A percentile compares a stretch with the other conserved stretches of the same genome.
Evolutionary conservation across 768 basidiomycete genomes (phyloP).

Genomic region (Leccinum olivaceopallidum): DNA sequence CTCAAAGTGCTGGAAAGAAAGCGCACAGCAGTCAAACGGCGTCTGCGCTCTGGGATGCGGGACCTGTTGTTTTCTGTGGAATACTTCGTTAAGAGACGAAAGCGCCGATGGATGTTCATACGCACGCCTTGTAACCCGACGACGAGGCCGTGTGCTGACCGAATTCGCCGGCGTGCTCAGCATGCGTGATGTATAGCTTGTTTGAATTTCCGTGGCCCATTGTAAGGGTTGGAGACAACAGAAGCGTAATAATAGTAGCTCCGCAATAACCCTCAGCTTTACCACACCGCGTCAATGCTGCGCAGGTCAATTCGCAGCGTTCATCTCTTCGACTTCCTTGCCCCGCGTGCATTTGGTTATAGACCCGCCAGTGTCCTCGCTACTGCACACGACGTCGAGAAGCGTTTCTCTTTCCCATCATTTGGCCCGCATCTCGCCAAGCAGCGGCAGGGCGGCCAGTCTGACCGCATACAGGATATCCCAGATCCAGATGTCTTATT

Average conservation of each 20-base stretch:
- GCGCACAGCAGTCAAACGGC: conserved; percentile 89
- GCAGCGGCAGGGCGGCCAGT: conserved; percentile 9
- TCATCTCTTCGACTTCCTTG: conserved; percentile 45
- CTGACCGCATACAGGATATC: conserved; percentile 12
- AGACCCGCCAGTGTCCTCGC: conserved; percentile 23
- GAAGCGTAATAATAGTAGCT: conserved; percentile 3
- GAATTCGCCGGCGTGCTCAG: conserved; percentile 78
- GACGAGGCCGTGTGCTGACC: conserved; percentile 85
- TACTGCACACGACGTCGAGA: conserved; percentile 6
- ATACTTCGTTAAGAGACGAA: conserved; percentile 4
- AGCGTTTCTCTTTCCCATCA: not conserved
- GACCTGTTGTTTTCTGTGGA: conserved; percentile 62
- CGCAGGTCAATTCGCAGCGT: conserved; percentile 24
- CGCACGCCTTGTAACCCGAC: conserved; percentile 68
- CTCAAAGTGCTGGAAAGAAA: conserved; percentile 86
- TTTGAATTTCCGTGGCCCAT: conserved; percentile 88
- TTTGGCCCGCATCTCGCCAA: conserved; percentile 3
- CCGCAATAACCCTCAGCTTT: not conserved
- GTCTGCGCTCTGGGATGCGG: conserved; percentile 64
- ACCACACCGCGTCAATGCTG: conserved; percentile 24
- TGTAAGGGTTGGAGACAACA: not conserved
- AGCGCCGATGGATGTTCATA: conserved; percentile 12
- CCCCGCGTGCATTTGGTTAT: conserved; percentile 34
- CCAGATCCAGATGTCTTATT: conserved; percentile 34
- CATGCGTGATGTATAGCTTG: conserved; percentile 88